phyloP scores from a whole-genome alignment of 1,139 yeast species.

The Suhomyces yuchorum region DNA sequence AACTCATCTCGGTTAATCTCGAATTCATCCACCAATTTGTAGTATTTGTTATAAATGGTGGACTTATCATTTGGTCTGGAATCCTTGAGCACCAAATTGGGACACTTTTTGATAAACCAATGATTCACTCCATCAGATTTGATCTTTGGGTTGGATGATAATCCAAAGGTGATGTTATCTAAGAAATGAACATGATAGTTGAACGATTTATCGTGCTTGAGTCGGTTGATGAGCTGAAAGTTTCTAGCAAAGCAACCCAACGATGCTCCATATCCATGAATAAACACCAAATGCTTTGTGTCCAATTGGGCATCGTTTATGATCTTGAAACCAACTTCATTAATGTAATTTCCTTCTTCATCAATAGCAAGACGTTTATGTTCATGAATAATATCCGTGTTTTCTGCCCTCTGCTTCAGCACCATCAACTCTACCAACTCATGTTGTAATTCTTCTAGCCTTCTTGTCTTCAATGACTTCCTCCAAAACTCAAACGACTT shows the following conservation, averaged over 20 bases:
- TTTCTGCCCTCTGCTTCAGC: slow-evolving; percentile 25
- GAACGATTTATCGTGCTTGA: slow-evolving; percentile 40
- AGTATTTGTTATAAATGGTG: slow-evolving; percentile 43
- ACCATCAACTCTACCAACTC: slow-evolving; percentile 41
- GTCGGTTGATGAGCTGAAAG: slow-evolving; percentile 50
- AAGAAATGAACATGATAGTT: slow-evolving; percentile 65
- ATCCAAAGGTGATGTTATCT: slow-evolving; percentile 85
- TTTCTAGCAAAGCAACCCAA: slow-evolving; percentile 83
- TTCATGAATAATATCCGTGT: slow-evolving; percentile 24
- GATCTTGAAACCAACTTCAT: slow-evolving; percentile 33
- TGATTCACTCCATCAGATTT: slow-evolving; percentile 45
- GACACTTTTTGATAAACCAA: slow-evolving; percentile 31
- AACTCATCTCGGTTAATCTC: slow-evolving; percentile 32
- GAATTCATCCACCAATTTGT: slow-evolving; percentile 42
- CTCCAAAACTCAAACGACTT: slow-evolving; percentile 26
- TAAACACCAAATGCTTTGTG: slow-evolving; percentile 55
- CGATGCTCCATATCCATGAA: slow-evolving; percentile 94
- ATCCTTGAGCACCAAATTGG: slow-evolving; percentile 35
- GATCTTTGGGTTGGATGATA: slow-evolving; percentile 65
- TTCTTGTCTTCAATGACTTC: slow-evolving; percentile 30
- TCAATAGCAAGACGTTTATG: slow-evolving; percentile 31
- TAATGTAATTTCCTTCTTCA: slow-evolving; percentile 32
- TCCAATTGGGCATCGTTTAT: slow-evolving; percentile 18
- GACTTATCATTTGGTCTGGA: slow-evolving; percentile 30
- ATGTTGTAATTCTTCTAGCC: slow-evolving; percentile 36